Percentiles rank a stretch among this genome's conserved stretches.
These are phyloP conservation scores for Mortierella sp. DNA, from an alignment of 371 early-diverging fungal genomes.

Conservation along the genomic window DNA sequence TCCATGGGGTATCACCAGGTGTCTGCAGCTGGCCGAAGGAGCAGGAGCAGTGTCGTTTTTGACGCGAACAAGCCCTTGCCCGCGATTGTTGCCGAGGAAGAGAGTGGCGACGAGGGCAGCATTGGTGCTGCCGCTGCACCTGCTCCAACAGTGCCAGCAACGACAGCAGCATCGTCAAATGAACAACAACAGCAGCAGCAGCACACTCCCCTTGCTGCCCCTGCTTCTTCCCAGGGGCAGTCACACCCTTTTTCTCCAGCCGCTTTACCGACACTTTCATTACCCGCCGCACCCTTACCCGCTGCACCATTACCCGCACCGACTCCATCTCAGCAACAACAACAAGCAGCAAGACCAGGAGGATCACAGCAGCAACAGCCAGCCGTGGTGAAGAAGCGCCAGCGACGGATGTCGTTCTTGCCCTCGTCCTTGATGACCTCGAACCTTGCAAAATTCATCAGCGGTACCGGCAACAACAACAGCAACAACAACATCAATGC, in stretches of 20 bases:
- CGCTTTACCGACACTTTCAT: not conserved
- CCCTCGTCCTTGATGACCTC: conserved; percentile 43
- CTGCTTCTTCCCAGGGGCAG: conserved; percentile 6
- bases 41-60: conserved; percentile 7
- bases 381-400: conserved; percentile 13
- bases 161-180: no score
- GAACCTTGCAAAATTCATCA: conserved; percentile 36
- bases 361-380: not conserved
- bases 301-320: not conserved
- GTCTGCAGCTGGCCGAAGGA: not conserved
- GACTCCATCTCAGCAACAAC: conserved; percentile 1
- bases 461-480: conserved; percentile 3
- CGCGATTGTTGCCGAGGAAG: conserved; percentile 4
- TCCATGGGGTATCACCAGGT: not conserved
- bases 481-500: not conserved
- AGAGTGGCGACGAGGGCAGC: not conserved
- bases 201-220: not conserved
- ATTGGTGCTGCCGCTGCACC: no score
- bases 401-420: conserved; percentile 41
- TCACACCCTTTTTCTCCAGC: not conserved
- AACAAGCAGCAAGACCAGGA: not conserved
- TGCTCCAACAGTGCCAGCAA: no score
- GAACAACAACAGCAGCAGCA: not conserved
- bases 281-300: conserved; percentile 7
- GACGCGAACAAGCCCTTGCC: conserved; percentile 24